These are phyloP conservation scores for Knoxdaviesia proteae DNA, from an alignment of 2,329 filamentous ascomycete genomes.

Conservation along the genomic window DNA sequence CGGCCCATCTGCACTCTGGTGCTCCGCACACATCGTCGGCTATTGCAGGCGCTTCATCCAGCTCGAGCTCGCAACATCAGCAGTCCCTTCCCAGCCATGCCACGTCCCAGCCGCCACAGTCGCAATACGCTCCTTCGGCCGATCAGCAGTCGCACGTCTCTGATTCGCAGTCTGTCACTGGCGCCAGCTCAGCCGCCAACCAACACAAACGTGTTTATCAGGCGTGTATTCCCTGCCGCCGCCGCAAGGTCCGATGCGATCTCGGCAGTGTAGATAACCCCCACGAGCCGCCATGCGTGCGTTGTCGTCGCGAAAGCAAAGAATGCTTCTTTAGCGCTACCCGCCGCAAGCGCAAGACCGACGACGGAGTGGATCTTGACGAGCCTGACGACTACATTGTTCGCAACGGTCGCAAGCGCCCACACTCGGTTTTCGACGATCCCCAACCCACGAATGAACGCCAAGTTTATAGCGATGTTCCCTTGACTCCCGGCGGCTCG, in stretches of 20 bases:
- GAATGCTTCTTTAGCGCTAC: constrained; percentile 95
- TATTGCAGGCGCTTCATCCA: too few relatives aligned
- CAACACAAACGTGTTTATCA: constrained; percentile 43
- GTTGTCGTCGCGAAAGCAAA: constrained; percentile 86
- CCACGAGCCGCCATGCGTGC: constrained; percentile 78
- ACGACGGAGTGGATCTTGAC: constrained; percentile 29
- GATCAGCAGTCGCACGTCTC: not conserved
- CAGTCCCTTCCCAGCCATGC: too few relatives aligned
- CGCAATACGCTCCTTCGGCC: too few relatives aligned
- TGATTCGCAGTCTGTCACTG: constrained; percentile 1
- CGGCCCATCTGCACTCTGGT: too few relatives aligned
- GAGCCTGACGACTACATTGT: constrained; percentile 44
- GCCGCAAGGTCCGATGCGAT: constrained; percentile 41
- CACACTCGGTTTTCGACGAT: constrained; percentile 18
- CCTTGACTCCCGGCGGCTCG: constrained; percentile 45
- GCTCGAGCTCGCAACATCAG: too few relatives aligned
- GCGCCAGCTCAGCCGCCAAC: constrained; percentile 2
- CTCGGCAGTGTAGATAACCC: constrained; percentile 73
- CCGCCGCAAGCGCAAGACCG: constrained; percentile 70
- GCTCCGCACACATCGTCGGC: too few relatives aligned
- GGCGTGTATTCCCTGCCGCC: constrained; percentile 40
- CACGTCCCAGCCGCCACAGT: too few relatives aligned
- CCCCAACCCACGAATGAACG: constrained; percentile 20
- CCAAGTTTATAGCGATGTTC: constrained; percentile 28
- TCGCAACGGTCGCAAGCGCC: constrained; percentile 52